These are phyloP conservation scores for Aspergillus sp. DNA, from an alignment of 2,329 filamentous ascomycete genomes.

Conservation along the genomic window DNA sequence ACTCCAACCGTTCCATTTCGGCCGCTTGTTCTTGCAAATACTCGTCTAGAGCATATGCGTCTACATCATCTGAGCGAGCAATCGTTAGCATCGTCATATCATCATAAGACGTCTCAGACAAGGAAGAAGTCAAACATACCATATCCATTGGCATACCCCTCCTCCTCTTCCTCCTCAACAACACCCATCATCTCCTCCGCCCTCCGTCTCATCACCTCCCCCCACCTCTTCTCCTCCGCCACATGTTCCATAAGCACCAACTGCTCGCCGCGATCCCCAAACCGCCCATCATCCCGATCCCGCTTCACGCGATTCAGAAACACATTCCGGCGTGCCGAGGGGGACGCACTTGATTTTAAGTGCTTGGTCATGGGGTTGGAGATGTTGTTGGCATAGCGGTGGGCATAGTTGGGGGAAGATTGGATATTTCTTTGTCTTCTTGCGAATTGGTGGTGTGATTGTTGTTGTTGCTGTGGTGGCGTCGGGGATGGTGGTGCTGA, in stretches of 20 bases:
- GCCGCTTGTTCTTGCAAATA: constrained; percentile 40
- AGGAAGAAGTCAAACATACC: constrained; percentile 16
- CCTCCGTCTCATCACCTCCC: constrained; percentile 39
- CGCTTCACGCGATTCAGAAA: constrained; percentile 47
- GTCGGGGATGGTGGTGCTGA: neutral
- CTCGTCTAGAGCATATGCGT: constrained; percentile 36
- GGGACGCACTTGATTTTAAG: constrained; percentile 25
- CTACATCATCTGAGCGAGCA: constrained; percentile 26
- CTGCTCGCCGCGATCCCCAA: constrained; percentile 46
- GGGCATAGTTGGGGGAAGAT: constrained; percentile 32
- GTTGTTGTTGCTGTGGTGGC: neutral
- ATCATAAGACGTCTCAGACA: neutral
- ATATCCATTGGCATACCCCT: constrained; percentile 27
- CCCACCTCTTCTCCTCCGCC: constrained; percentile 42
- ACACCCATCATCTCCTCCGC: constrained; percentile 29
- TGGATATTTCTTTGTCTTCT: constrained; percentile 5
- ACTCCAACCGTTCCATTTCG: constrained; percentile 33
- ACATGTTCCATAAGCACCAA: constrained; percentile 46
- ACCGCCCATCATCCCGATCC: constrained; percentile 42
- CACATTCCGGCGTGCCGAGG: constrained; percentile 37
- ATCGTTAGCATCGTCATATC: constrained; percentile 8
- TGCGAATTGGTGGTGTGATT: neutral
- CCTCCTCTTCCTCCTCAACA: constrained; percentile 26
- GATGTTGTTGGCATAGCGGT: constrained; percentile 39
- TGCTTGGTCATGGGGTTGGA: constrained; percentile 34